phyloP scores from a whole-genome alignment of 495 filamentous ascomycete species.

The Annulohypoxylon moriforme region DNA sequence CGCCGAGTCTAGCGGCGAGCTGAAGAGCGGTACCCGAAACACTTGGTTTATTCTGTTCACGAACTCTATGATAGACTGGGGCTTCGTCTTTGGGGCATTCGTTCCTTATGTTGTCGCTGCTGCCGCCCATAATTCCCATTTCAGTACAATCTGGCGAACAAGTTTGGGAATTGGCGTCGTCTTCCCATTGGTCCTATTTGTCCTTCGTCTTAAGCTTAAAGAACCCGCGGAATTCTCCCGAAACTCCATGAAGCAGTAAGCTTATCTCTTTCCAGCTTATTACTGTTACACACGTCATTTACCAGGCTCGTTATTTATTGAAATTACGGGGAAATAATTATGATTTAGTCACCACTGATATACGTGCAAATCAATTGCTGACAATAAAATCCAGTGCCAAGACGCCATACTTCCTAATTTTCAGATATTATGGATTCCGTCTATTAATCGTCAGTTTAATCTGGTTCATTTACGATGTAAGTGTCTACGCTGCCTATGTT shows the following conservation, averaged over 20 bases:
- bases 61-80: conserved; percentile 87
- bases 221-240: conserved; percentile 86
- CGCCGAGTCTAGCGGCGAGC: conserved; percentile 84
- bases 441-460: conserved; percentile 78
- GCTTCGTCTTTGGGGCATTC: conserved; percentile 79
- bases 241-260: conserved; percentile 58
- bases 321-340: not conserved
- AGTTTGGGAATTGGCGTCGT: conserved; percentile 82
- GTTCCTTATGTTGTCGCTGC: conserved; percentile 77
- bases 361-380: conserved; percentile 1
- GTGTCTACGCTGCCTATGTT: conserved; percentile 24
- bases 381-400: conserved; percentile 47
- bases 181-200: conserved; percentile 79
- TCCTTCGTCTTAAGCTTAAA: conserved; percentile 77
- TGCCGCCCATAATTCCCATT: conserved; percentile 73
- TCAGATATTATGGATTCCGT: conserved; percentile 70
- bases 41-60: conserved; percentile 95
- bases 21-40: conserved; percentile 82
- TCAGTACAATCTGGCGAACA: conserved; percentile 79
- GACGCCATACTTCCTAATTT: conserved; percentile 66
- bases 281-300: not conserved
- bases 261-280: not conserved
- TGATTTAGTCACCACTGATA: not conserved
- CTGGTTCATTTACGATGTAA: conserved; percentile 90
- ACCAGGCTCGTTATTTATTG: not conserved